Evolutionary conservation across 2,329 filamentous ascomycete genomes (phyloP), one percentile per base, ranked within the genome.

Genomic region (Metarhizium humberi): DNA sequence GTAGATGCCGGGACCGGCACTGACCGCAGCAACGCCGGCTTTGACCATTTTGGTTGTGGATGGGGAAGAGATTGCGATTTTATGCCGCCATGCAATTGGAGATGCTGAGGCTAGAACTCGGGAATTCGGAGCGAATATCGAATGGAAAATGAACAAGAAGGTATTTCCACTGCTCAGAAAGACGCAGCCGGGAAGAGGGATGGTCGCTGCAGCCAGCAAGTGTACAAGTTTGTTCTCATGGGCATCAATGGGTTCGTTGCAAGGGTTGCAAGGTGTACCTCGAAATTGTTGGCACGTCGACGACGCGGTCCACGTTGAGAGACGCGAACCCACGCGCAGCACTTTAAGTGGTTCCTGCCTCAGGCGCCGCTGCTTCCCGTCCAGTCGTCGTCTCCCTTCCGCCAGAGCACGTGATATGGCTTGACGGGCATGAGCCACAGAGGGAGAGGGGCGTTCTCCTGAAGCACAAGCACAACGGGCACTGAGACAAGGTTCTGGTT

Each of bases 1-100:
- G 71, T 85, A 87, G 57, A 87, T 78, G 65, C 80, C 80, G 30
- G 75, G 71, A 43, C 69, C 68, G 60, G 64, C 62, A 60, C 62
- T 62, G 43, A 57, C 57, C 25, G 56, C 54, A 47, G 62, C 63
- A 48, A 66, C 64, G 59, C 60, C 65, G 62, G 66, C 71, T 66
- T 80, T 79, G 59, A 74, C 75, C 78, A 81, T 81, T 50, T 64
- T 66, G 63, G 61, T 61, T 63, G 60, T 60, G 34, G n/a, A 55
- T 51, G 61, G 51, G 45, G n/a, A 40, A 14, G 20, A 47, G n/a
- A 32, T 50, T 25, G 14, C 36, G 50, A 42, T 20, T 42, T 54
- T 25, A 50, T 40, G 45, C 45, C 8, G 40, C 51, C 34, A 34
- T 52, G 49, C 53, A 18, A 51, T 42, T 30, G 30, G 38, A 38